Conservation (phyloP, 2,329 filamentous ascomycete genomes). For the Penicillium sp. region DNA sequence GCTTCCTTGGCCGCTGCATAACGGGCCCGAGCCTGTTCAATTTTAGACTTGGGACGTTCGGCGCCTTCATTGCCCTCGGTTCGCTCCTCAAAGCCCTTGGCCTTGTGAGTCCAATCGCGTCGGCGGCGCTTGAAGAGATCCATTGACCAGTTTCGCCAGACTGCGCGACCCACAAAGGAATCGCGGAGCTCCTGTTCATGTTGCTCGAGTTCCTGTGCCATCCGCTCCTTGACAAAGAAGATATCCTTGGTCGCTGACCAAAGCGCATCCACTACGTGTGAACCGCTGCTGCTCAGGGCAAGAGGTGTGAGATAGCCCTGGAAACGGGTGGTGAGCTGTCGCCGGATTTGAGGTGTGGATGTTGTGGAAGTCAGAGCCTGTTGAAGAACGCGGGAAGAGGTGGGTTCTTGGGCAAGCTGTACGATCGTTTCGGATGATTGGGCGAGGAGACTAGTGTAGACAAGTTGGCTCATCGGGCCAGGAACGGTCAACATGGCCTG, state of each 20-base stretch:
- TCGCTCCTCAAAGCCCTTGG: slow-evolving; percentile 43
- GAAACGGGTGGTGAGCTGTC: slow-evolving; percentile 57
- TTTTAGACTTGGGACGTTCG: slow-evolving; percentile 41
- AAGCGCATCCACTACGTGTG: slow-evolving; percentile 59
- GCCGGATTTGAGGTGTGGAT: slow-evolving; percentile 49
- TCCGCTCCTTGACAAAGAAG: slow-evolving; percentile 58
- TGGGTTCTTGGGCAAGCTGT: slow-evolving; percentile 56
- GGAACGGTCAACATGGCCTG: slow-evolving; percentile 69
- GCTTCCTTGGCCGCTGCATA: slow-evolving; percentile 43
- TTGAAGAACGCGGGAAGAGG: slow-evolving; percentile 56
- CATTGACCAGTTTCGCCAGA: slow-evolving; percentile 68
- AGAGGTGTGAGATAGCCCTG: slow-evolving; percentile 54
- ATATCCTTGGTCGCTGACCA: slow-evolving; percentile 57
- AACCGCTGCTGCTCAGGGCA: slow-evolving; percentile 54
- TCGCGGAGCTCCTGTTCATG: slow-evolving; percentile 56
- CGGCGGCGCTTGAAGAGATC: slow-evolving; percentile 58
- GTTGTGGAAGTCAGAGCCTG: slow-evolving; percentile 50
- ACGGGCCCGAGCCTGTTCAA: slow-evolving; percentile 52
- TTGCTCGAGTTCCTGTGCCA: slow-evolving; percentile 54
- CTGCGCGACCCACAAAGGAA: slow-evolving; percentile 55
- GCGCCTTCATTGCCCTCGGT: slow-evolving; percentile 13
- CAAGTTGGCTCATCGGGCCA: slow-evolving; percentile 58
- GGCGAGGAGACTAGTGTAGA: slow-evolving; percentile 62
- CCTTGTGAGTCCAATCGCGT: slow-evolving; percentile 56
- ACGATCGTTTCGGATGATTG: slow-evolving; percentile 51